Conservation (phyloP, 2,329 filamentous ascomycete species). For the Aspergillus amoenus region DNA sequence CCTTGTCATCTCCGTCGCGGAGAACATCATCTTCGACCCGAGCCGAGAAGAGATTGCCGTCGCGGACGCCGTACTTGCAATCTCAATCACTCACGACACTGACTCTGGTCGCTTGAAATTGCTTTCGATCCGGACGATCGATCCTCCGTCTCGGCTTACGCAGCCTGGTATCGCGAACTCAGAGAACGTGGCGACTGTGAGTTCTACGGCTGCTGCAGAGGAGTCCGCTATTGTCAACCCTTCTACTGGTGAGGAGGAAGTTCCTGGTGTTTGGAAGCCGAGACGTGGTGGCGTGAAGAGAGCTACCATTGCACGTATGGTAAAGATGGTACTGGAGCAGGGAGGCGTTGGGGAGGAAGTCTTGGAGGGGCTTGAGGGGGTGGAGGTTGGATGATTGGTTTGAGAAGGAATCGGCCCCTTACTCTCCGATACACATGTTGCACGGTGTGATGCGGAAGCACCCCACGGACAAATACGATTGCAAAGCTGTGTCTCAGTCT, state of each 20-base stretch:
- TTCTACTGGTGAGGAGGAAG: conserved; percentile 59
- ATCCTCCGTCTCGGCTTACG: conserved; percentile 71
- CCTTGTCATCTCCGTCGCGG: conserved; percentile 80
- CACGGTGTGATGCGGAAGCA: neutral
- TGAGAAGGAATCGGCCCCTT: neutral
- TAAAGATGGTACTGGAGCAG: conserved; percentile 71
- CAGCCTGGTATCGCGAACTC: conserved; percentile 68
- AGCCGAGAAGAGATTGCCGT: conserved; percentile 88
- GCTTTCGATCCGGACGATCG: conserved; percentile 69
- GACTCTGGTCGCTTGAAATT: conserved; percentile 54
- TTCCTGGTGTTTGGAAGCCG: conserved; percentile 76
- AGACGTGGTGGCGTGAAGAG: conserved; percentile 81
- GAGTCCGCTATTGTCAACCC: conserved; percentile 45
- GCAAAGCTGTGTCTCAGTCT: neutral
- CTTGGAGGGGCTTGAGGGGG: conserved; percentile 71
- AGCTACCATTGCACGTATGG: conserved; percentile 68
- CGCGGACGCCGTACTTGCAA: conserved; percentile 81
- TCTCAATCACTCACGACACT: conserved; percentile 63
- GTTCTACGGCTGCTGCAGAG: conserved; percentile 38
- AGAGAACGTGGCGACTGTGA: conserved; percentile 56
- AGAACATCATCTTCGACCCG: conserved; percentile 93
- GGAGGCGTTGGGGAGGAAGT: conserved; percentile 86
- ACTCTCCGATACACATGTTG: neutral
- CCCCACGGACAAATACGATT: neutral
- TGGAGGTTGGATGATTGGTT: conserved; percentile 56